phyloP scores from a whole-genome alignment of 23 red algal genomes.

The Gracilaria gracilis region DNA sequence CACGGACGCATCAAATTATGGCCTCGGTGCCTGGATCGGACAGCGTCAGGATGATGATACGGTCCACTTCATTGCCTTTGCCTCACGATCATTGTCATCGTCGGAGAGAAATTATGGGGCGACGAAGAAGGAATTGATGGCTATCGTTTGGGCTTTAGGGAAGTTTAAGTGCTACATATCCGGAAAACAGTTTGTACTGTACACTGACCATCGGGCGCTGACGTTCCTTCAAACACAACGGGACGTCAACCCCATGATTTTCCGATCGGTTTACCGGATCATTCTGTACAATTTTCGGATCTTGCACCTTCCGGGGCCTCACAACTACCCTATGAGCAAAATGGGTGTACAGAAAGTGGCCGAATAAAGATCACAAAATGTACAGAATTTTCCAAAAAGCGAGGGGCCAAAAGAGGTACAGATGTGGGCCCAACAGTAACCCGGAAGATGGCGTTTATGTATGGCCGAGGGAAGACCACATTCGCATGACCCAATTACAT shows the following conservation, averaged over 20 bases:
- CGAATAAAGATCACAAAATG: no score
- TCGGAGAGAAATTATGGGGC: conserved; percentile 25
- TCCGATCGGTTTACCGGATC: background rate
- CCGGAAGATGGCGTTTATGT: no score
- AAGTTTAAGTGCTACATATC: conserved; percentile 25
- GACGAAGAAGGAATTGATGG: conserved; percentile 26
- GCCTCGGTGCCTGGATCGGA: conserved; percentile 29
- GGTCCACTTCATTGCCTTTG: background rate
- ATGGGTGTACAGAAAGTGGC: no score
- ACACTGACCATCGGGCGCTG: conserved; percentile 22
- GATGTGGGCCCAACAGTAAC: no score
- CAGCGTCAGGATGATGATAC: background rate
- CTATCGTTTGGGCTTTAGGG: conserved; percentile 5
- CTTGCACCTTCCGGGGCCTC: background rate
- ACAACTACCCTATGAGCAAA: no score
- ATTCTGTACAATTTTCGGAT: background rate
- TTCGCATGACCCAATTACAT: no score
- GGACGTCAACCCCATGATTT: background rate
- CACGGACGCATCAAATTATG: conserved; percentile 27
- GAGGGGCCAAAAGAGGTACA: no score
- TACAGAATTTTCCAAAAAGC: no score
- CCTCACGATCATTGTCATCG: background rate
- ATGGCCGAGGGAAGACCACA: no score
- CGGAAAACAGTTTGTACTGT: background rate
- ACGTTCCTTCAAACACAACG: conserved; percentile 20